Base-by-base conservation (phyloP, 495 filamentous ascomycete species). In the Amniculicola lignicola region DNA sequence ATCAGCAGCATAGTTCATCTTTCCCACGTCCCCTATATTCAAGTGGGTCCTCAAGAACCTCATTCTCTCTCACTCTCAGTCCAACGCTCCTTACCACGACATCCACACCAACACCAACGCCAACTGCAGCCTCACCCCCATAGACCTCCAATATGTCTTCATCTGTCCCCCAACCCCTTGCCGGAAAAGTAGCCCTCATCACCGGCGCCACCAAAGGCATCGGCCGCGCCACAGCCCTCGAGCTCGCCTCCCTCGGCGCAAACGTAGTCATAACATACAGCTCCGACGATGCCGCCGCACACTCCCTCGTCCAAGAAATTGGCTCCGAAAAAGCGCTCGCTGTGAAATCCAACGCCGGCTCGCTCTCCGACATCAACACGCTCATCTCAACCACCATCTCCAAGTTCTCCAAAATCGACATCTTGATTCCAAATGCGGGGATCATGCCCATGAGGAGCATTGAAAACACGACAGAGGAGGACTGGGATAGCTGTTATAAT, bases 181-280 rank as follows among this genome's bases (percentile, higher is more conserved):
- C 70, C 4, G 79, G 76, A 36, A 85, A 84, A 71, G 75, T 84
- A 48, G 75, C 78, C 46, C 59, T 87, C 41, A 75, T 89, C 61
- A 88, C 85, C 25, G 84, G 85, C 48, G 81, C 73, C 49, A 81
- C 81, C 19, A 84, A 81, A 63, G 86, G 85, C 39, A 87, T 89
- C 35, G 86, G 85, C 54, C 75, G 70, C 46, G 77, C 84, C 47
- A 75, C 76, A 3, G 77, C 80, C 25, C 70, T 79, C 24, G 72
- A 72, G 3, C 73, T 85, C 31, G 77, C 78, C 14, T 60, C 68
- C 23, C 70, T 78, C n/a, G 83, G 84, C 40, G 85, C 82, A 45
- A 81, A 75, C 31, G 73, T 88, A 27, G 77, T 84, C 23, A 75
- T 87, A 70, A 85, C 82, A 68, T 87, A 85, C 69, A 70, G 73